Percentiles rank a stretch among this genome's conserved stretches.
Conservation (phyloP, 2,329 filamentous ascomycete genomes). For the Didymosphaeria variabile region DNA sequence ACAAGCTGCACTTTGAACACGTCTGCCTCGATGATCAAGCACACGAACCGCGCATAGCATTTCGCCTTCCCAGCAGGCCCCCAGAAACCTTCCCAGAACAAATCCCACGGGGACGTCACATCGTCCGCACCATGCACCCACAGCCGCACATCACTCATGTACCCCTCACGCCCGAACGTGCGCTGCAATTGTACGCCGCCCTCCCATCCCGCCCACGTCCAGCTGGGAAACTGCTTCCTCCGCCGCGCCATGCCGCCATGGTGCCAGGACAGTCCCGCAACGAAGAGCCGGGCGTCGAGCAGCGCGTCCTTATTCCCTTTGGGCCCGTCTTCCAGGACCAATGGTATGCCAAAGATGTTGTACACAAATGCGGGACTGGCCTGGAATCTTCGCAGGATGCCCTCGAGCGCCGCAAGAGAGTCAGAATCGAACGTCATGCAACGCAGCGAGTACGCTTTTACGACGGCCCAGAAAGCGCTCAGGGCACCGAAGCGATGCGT, state of each 20-base stretch:
- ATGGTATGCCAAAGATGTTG: slow-evolving; percentile 18
- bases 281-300: slow-evolving; percentile 9
- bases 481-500: slow-evolving; percentile 14
- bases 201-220: slow-evolving; percentile 23
- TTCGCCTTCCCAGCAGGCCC: slow-evolving; percentile 7
- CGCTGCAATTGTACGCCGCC: slow-evolving; percentile 12
- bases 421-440: slow-evolving; percentile 19
- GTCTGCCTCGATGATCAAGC: slow-evolving; percentile 12
- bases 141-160: slow-evolving; percentile 9
- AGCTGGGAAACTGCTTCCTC: slow-evolving; percentile 20
- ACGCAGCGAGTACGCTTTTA: slow-evolving; percentile 17
- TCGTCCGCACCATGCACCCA: slow-evolving; percentile 10
- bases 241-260: slow-evolving; percentile 10
- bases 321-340: slow-evolving; percentile 1
- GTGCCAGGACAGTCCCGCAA: slow-evolving; percentile 13
- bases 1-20: slow-evolving; percentile 6
- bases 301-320: slow-evolving; percentile 10
- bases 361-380: slow-evolving; percentile 15
- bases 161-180: slow-evolving; percentile 13
- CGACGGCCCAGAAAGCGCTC: slow-evolving; percentile 12
- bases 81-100: slow-evolving; percentile 9
- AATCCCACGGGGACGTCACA: slow-evolving; percentile 10
- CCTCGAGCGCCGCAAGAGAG: slow-evolving; percentile 16
- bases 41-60: slow-evolving; percentile 7
- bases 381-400: slow-evolving; percentile 17